Evolutionary conservation across 176 grass and related monocot species (phyloP), one percentile per base, ranked within the genome.

Genomic region (Canna indica): DNA sequence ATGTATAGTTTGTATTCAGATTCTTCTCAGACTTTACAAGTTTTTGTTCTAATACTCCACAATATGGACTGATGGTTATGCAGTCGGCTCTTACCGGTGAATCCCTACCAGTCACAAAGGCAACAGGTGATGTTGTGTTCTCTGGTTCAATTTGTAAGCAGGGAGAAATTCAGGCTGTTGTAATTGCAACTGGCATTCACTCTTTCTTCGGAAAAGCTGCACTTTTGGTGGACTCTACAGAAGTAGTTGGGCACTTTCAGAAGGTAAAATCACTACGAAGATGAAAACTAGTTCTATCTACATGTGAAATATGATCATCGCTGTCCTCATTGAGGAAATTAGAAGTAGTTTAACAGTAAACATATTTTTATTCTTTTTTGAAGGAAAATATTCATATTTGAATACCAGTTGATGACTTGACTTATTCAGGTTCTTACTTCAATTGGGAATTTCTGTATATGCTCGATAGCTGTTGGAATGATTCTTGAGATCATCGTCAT

Each of bases 381-480:
- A 12, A n/a, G 27, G 22, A 59, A 59, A 26, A 33, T 34, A 32
- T 44, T 44, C 41, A 4, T 44, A 44, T 44, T 44, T 44, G 41
- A 11, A 11, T 44, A 65, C 22, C 22, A 70, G 45, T 50, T 70
- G 24, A 70, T 39, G 31, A 66, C 11, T 70, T 70, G 67, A 42
- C 36, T 65, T 73, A 70, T 82, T 71, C 68, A 95, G 91, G 87
- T 95, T 70, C 85, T 95, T 65, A 85, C 85, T 41, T 76, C 82
- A 68, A 95, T 95, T 68, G 91, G 91, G 11, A 95, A 95, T 64
- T 90, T 95, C 50, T 95, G 91, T 16, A 95, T 95, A 69, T 95
- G 91, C 85, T 95, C 87, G 0, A 95, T 95, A 22, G 72, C 64
- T 29, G 25, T 85, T 15, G 91, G 91, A 69, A 84, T 90, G 27